phyloP scores from a whole-genome alignment of 129 eudicot genomes.

The Calendula officinalis region DNA sequence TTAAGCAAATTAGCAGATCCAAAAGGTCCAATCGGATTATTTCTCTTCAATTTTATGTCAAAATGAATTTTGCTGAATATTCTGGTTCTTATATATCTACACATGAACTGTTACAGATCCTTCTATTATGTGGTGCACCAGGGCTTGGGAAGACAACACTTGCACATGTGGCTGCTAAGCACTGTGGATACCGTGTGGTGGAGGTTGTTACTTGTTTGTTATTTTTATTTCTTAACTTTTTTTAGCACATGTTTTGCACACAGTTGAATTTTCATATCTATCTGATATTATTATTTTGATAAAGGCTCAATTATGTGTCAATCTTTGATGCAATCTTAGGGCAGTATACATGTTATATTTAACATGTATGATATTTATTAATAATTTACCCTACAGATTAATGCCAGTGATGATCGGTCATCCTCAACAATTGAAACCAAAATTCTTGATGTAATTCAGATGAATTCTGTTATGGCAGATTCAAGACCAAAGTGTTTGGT shows the following conservation, averaged over 20 bases:
- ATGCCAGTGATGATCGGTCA: conserved; percentile 96
- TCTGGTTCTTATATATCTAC: background rate
- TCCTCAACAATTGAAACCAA: conserved; percentile 75
- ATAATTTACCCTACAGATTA: conserved; percentile 46
- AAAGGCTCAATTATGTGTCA: conserved; percentile 2
- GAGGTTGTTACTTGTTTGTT: conserved; percentile 52
- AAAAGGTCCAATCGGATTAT: conserved; percentile 7
- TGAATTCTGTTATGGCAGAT: conserved; percentile 86
- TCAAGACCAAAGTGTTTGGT: conserved; percentile 99
- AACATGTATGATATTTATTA: too few species aligned
- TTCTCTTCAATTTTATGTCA: conserved; percentile 2
- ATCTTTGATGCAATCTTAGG: background rate
- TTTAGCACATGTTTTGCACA: conserved; percentile 12
- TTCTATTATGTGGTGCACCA: conserved; percentile 97
- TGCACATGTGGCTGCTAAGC: conserved; percentile 97
- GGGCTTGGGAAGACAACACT: conserved; percentile 99
- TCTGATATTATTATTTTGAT: background rate
- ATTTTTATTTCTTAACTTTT: background rate
- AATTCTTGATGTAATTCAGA: conserved; percentile 92
- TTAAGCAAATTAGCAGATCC: background rate
- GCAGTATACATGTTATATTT: background rate
- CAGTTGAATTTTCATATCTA: conserved; percentile 1
- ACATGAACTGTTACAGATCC: conserved; percentile 50
- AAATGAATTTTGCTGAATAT: conserved; percentile 5
- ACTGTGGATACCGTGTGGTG: conserved; percentile 94